Evolutionary conservation across 1,284 basidiomycete genomes (phyloP), one percentile per base, ranked within the genome.

Genomic region (Microbotryum silenes-acaulis): DNA sequence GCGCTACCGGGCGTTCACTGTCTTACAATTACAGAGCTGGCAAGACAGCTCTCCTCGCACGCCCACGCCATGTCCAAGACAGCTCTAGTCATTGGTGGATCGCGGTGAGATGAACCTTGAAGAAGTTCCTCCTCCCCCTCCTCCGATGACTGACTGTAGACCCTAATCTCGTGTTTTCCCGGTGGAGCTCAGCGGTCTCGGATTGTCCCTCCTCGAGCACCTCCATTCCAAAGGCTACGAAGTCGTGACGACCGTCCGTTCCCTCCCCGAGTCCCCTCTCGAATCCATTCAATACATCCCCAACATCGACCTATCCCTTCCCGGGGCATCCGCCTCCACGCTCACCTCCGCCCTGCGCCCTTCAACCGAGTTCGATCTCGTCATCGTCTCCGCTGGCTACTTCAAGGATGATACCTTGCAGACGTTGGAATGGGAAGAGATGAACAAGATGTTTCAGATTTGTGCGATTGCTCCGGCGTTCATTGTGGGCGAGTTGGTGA

Each of bases 361-460:
- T 6, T 51, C 12, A 14, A 53, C 55, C 1, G 73, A 74, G 23
- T 62, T 80, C 25, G 77, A 79, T 51, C 58, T 76, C 8, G 74
- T 78, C 23, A 71, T 79, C 37, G 65, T 78, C 54, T 77, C 77
- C 51, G 77, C 78, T 8, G 79, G 78, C 0, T 65, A 79, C 18
- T 74, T 80, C 57, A 78, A 74, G 64, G 71, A 74, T 29, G 78
- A 79, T 71, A 74, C 76, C 20, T 72, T 80, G 25, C 76, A 76
- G 18, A 69, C 74, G 54, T 73, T 75, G 0, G 73, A 72, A 44
- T 80, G 75, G 70, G 70, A 73, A 48, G 77, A 77, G 57, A 72
- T 79, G 63, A 62, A 78, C 5, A 72, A 74, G 48, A 80, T 80
- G 79, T 79, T 79, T 71, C 78, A 74, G 29, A 76, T 78, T 47